These are phyloP conservation scores for Moniliophthora roreri DNA, from an alignment of 1,284 basidiomycete species.

Conservation along the genomic window DNA sequence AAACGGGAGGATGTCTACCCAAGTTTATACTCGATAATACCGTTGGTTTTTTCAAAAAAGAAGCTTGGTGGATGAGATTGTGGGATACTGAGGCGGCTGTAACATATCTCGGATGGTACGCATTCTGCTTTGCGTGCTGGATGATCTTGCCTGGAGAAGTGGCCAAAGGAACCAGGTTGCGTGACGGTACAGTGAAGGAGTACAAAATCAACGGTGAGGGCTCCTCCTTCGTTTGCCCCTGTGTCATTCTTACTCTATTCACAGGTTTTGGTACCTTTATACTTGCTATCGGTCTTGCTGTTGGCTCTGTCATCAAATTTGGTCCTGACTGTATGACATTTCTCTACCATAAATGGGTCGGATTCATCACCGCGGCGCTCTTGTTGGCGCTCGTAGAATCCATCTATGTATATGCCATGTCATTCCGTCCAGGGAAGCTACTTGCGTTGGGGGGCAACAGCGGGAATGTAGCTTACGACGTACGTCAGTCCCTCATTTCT, in stretches of 20 bases:
- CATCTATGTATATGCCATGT: slow-evolving; percentile 69
- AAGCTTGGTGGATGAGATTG: slow-evolving; percentile 66
- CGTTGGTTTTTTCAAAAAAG: slow-evolving; percentile 34
- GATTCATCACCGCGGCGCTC: slow-evolving; percentile 83
- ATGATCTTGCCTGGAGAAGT: slow-evolving; percentile 82
- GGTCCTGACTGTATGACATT: slow-evolving; percentile 86
- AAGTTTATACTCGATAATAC: slow-evolving; percentile 37
- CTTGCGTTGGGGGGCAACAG: slow-evolving; percentile 92
- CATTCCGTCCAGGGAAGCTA: slow-evolving; percentile 68
- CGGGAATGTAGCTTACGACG: slow-evolving; percentile 88
- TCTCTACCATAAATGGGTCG: slow-evolving; percentile 91
- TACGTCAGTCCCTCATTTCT: slow-evolving; percentile 37
- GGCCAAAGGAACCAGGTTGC: slow-evolving; percentile 76
- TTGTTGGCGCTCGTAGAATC: slow-evolving; percentile 80
- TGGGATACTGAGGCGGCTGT: slow-evolving; percentile 81
- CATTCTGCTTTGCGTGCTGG: slow-evolving; percentile 85
- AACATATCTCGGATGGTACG: slow-evolving; percentile 89
- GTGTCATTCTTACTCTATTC: background rate
- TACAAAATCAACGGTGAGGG: slow-evolving; percentile 94
- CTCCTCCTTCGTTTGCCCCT: background rate
- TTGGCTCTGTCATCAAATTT: slow-evolving; percentile 67
- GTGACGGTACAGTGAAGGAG: slow-evolving; percentile 74
- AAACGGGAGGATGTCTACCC: slow-evolving; percentile 74
- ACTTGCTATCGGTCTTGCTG: slow-evolving; percentile 68
- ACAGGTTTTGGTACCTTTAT: slow-evolving; percentile 87